Percentiles rank a stretch among this genome's conserved stretches.
phyloP scores from a whole-genome alignment of 2,329 filamentous ascomycete genomes.

The Massarina eburnea region DNA sequence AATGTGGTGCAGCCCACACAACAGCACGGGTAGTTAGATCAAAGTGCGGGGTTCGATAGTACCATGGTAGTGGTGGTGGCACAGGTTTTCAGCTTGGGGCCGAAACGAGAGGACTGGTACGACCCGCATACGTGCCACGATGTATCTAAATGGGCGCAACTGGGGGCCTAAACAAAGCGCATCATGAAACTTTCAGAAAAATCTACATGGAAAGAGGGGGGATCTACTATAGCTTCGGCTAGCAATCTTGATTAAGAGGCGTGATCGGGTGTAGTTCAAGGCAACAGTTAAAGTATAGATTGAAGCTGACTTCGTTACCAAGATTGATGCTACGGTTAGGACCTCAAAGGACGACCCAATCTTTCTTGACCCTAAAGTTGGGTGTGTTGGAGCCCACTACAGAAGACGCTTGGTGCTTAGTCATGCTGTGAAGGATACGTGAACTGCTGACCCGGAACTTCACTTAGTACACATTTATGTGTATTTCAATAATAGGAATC shows the following conservation, averaged over 20 bases:
- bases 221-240: not conserved
- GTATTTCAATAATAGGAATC: too few relatives aligned
- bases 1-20: not conserved
- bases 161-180: not conserved
- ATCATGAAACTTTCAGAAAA: not conserved
- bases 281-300: not conserved
- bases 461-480: too few relatives aligned
- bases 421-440: too few relatives aligned
- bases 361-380: not conserved
- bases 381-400: too few relatives aligned
- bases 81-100: not conserved
- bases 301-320: not conserved
- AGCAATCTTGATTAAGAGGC: not conserved
- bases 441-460: too few relatives aligned
- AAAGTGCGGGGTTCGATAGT: too few relatives aligned
- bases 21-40: too few relatives aligned
- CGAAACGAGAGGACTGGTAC: not conserved
- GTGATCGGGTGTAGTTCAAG: not conserved
- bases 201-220: not conserved
- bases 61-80: not conserved
- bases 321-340: not conserved
- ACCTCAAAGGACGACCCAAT: not conserved
- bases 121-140: too few relatives aligned
- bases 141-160: not conserved
- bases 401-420: too few relatives aligned